These are phyloP conservation scores for Tuber aestivum DNA, from an alignment of 495 filamentous ascomycete genomes.

Conservation along the genomic window DNA sequence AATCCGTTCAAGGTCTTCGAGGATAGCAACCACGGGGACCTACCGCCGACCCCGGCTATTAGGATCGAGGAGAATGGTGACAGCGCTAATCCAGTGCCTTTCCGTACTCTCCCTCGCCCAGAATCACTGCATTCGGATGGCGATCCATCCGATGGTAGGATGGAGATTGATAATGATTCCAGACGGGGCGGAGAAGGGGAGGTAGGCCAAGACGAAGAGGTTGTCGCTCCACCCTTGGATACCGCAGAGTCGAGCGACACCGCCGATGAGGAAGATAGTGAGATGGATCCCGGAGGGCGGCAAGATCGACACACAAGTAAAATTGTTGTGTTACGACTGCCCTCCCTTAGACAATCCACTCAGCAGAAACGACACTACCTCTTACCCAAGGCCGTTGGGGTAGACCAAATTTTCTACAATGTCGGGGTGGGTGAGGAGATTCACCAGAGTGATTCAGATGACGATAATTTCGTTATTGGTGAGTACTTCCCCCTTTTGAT, in stretches of 20 bases:
- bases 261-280: background rate
- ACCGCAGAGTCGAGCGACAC: background rate
- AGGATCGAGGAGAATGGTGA: background rate
- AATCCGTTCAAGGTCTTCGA: background rate
- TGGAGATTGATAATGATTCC: background rate
- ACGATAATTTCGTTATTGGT: background rate
- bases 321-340: background rate
- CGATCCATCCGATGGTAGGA: background rate
- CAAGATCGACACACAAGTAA: background rate
- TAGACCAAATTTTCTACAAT: slow-evolving; percentile 24
- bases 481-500: slow-evolving; percentile 3
- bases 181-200: background rate
- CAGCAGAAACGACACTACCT: slow-evolving; percentile 11
- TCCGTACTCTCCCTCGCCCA: background rate
- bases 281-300: background rate
- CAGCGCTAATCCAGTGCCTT: background rate
- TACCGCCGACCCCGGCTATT: background rate
- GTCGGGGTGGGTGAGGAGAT: slow-evolving; percentile 12
- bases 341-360: background rate
- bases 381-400: slow-evolving; percentile 1
- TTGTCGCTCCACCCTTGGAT: background rate
- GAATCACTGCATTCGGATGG: background rate
- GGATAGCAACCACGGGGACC: background rate
- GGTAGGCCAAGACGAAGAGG: background rate
- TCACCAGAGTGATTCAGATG: background rate